phyloP scores from a whole-genome alignment of 2,329 filamentous ascomycete genomes.

The Alternaria novae-zelandiae region DNA sequence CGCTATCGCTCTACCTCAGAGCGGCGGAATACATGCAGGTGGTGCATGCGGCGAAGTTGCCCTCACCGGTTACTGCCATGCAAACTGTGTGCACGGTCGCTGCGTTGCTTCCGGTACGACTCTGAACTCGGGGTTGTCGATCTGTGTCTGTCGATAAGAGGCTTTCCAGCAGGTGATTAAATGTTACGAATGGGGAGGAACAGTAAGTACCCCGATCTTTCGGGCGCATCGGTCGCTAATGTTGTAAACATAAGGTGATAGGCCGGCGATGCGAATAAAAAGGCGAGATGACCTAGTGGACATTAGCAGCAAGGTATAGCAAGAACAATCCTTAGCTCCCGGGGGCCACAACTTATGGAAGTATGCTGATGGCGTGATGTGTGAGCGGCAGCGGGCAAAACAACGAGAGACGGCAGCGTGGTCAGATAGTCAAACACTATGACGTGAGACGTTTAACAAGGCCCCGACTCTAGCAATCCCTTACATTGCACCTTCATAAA shows the following conservation, averaged over 20 bases:
- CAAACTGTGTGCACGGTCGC: neutral
- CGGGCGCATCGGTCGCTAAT: neutral
- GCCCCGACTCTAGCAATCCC: neutral
- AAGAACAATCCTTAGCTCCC: accelerated
- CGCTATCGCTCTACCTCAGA: neutral
- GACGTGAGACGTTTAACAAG: neutral
- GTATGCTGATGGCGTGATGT: neutral
- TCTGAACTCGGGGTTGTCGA: neutral
- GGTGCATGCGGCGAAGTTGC: neutral
- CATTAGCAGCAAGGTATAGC: neutral
- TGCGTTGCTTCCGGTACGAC: neutral
- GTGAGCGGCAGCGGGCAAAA: neutral
- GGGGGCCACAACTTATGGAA: neutral
- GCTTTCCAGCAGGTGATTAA: no score
- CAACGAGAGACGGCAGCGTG: neutral
- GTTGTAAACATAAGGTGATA: neutral
- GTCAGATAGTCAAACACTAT: neutral
- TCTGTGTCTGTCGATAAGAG: neutral
- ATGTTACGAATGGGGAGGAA: neutral
- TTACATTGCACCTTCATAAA: neutral
- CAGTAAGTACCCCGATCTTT: neutral
- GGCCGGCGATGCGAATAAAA: neutral
- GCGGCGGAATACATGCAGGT: neutral
- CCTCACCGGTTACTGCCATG: neutral
- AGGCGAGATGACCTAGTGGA: neutral